Percentiles rank a stretch among this genome's conserved stretches.
These are phyloP conservation scores for Macadamia tetraphylla DNA, from an alignment of 164 flowering plant species.

Conservation along the genomic window DNA sequence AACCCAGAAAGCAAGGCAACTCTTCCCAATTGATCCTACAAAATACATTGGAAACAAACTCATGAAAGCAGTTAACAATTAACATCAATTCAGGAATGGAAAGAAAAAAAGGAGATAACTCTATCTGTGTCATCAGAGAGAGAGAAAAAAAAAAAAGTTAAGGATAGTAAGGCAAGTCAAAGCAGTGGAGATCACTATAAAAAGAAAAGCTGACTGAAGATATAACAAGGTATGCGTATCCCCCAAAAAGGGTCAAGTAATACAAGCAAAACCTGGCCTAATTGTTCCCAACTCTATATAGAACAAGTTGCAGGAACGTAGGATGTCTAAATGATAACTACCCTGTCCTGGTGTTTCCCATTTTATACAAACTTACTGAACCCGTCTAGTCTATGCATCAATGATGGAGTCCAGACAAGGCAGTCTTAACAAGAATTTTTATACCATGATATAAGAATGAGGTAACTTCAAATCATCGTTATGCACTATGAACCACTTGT, in stretches of 20 bases:
- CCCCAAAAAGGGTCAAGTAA: background rate
- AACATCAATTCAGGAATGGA: background rate
- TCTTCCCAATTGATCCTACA: conserved; percentile 95
- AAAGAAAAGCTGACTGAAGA: too few relatives aligned
- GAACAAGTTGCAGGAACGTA: background rate
- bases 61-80: background rate
- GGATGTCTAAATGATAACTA: background rate
- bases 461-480: background rate
- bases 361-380: background rate
- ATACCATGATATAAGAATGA: background rate
- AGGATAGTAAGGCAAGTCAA: too few relatives aligned
- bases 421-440: background rate
- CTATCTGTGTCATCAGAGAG: background rate
- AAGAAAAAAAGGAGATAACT: background rate
- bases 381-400: too few relatives aligned
- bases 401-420: background rate
- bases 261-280: background rate
- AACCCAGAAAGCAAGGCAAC: conserved; percentile 71
- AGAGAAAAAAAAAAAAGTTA: background rate
- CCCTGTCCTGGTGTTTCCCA: background rate
- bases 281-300: background rate
- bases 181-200: too few relatives aligned
- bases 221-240: too few relatives aligned
- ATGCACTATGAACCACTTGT: background rate
- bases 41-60: conserved; percentile 14